Evolutionary conservation across 371 early-diverging fungal species (phyloP).

Genomic region (Mucor sp.): DNA sequence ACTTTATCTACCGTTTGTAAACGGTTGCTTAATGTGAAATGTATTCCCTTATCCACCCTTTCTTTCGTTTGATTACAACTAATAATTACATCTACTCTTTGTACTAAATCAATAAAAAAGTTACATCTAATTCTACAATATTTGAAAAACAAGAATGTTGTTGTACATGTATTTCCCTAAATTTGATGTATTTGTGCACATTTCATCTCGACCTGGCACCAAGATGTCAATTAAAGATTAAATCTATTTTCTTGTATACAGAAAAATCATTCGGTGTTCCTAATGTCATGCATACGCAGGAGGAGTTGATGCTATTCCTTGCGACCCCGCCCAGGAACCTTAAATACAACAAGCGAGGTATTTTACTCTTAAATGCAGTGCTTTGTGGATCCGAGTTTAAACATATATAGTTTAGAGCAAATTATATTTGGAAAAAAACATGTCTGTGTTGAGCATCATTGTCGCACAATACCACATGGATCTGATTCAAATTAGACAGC

Average conservation of each 20-base stretch:
- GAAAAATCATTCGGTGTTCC: not conserved
- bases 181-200: not conserved
- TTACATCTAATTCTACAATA: not conserved
- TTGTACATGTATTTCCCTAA: not conserved
- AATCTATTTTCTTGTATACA: not conserved
- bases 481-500: not conserved
- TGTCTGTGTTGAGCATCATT: not conserved
- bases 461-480: not conserved
- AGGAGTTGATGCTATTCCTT: not conserved
- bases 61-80: not conserved
- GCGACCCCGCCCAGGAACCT: not conserved
- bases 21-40: not conserved
- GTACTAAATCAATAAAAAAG: not conserved
- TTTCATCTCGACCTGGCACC: not conserved
- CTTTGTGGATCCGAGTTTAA: conserved; percentile 1
- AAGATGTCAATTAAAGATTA: not conserved
- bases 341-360: not conserved
- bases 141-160: not conserved
- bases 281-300: not conserved
- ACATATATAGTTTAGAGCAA: not conserved
- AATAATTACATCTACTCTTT: not conserved
- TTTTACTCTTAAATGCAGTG: not conserved
- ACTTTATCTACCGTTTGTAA: conserved; percentile 26
- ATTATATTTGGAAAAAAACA: not conserved
- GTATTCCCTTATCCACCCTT: not conserved